Base-by-base conservation (phyloP, 257 asterid species). In the Eucommia ulmoides region DNA sequence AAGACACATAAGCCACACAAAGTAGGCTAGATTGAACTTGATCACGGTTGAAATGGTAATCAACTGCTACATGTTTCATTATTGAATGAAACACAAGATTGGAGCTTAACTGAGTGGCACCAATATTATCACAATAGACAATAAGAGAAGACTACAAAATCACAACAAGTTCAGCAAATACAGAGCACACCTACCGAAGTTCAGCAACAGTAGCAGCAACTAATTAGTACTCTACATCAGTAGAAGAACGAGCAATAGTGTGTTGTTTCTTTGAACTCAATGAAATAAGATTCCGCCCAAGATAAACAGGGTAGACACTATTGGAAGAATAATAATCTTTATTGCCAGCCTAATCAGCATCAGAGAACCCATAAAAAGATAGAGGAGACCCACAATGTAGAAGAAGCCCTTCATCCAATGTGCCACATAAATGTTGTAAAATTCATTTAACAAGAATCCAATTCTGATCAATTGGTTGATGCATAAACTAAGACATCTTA, bases 61-160 rank as follows among this genome's bases (percentile, higher is more conserved):
- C 45, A 12, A 38, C n/a, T 38, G 45, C 45, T 38, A 38, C n/a
- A 38, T 38, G 45, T 18, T 38, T 38, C 45, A 38, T 38, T 2
- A 15, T 2, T 8, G 45, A 38, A 12, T 38, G 45, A 38, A 38
- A 38, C 10, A 38, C n/a, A 8, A 18, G 45, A 38, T 38, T 38
- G n/a, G 45, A 38, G 45, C 45, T 3, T 4, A 38, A 18, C 3
- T 38, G 15, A 8, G 45, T 38, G 11, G 45, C 45, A 38, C 15
- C 50, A 7, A 45, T 15, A 45, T 45, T 45, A 19, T 45, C 22
- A 45, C 50, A 45, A 19, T 45, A 45, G 50, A 45, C 45, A 38
- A 38, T 18, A 8, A 18, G 45, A 38, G 45, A 38, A 38, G 10
- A 8, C n/a, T 3, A 8, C n/a, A 38, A 38, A 18, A 15, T 18